Conservation (phyloP, 108 stramenopile genomes). For the Hondaea fermentalgiana region DNA sequence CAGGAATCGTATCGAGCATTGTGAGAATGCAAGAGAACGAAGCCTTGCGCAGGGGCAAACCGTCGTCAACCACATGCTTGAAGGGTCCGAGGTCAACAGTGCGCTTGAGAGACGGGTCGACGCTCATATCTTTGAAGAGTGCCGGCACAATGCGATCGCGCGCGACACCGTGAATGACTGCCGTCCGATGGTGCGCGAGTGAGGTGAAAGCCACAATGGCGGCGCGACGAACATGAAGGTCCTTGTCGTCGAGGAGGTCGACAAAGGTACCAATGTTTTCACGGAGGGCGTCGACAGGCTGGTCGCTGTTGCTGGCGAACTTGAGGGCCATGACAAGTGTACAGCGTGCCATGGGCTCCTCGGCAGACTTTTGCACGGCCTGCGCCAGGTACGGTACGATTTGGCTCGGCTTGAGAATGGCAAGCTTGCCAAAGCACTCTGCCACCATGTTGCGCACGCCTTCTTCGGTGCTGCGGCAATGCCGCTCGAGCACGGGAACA, state of each 20-base stretch:
- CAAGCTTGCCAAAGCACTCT: slow-evolving; percentile 82
- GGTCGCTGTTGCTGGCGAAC: slow-evolving; percentile 67
- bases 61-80: slow-evolving; percentile 93
- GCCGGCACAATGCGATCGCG: not conserved
- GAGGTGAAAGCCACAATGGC: slow-evolving; percentile 83
- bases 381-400: slow-evolving; percentile 55
- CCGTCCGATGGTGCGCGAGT: slow-evolving; percentile 76
- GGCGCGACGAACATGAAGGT: slow-evolving; percentile 70
- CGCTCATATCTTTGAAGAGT: not conserved
- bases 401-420: slow-evolving; percentile 56
- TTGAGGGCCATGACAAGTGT: slow-evolving; percentile 76
- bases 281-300: slow-evolving; percentile 37
- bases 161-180: slow-evolving; percentile 53
- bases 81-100: slow-evolving; percentile 94
- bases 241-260: slow-evolving; percentile 64
- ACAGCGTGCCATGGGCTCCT: slow-evolving; percentile 60
- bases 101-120: slow-evolving; percentile 47
- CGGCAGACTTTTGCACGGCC: slow-evolving; percentile 19
- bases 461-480: slow-evolving; percentile 70
- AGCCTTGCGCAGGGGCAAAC: slow-evolving; percentile 85
- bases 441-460: slow-evolving; percentile 90
- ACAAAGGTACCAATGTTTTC: slow-evolving; percentile 68
- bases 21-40: slow-evolving; percentile 78
- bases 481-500: slow-evolving; percentile 67
- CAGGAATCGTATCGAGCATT: slow-evolving; percentile 63